Evolutionary conservation across 2,329 filamentous ascomycete species (phyloP), one percentile per base, ranked within the genome.

Genomic region (Cercospora sp.): DNA sequence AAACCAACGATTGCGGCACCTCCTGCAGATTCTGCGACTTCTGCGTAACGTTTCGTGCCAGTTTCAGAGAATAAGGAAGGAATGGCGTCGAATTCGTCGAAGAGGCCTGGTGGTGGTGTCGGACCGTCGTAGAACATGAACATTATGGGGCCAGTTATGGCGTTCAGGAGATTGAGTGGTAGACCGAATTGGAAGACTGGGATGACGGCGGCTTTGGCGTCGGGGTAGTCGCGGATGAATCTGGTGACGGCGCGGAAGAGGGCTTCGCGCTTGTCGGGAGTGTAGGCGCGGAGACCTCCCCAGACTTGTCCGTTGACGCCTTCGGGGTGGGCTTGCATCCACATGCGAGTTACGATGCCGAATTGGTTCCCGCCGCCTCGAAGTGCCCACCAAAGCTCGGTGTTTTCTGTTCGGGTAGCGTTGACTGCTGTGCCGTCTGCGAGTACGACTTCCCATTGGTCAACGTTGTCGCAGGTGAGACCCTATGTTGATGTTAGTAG

Each of bases 331-430:
- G 71, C 71, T 61, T 71, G 70, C 51, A 69, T 58, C 53, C 61
- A 68, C 43, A 72, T 66, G n/a, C 66, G 62, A 26, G 69, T 73
- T 7, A 70, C 75, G 26, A 73, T 73, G 51, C 67, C 72, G 61
- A 70, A 74, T 74, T 86, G 87, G 76, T 83, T 86, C n/a, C 83
- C 86, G 18, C 71, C 72, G 9, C 86, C 86, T 66, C 84, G 84
- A 5, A 88, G 81, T 0, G 83, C 84, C 68, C 79, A 79, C 75
- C 80, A 87, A 13, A 89, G 78, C 63, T 87, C 85, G 0, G 81
- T 70, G 67, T 87, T 76, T 3, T 76, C 74, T 1, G 73, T 73
- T 7, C 73, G 71, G n/a, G 81, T 84, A 3, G 82, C 85, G 9
- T 81, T 82, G 60, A 85, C 77, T 55, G 87, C 80, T 7, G 78